Base-by-base conservation (phyloP, 164 flowering plant genomes). In the Tinospora cordifolia region DNA sequence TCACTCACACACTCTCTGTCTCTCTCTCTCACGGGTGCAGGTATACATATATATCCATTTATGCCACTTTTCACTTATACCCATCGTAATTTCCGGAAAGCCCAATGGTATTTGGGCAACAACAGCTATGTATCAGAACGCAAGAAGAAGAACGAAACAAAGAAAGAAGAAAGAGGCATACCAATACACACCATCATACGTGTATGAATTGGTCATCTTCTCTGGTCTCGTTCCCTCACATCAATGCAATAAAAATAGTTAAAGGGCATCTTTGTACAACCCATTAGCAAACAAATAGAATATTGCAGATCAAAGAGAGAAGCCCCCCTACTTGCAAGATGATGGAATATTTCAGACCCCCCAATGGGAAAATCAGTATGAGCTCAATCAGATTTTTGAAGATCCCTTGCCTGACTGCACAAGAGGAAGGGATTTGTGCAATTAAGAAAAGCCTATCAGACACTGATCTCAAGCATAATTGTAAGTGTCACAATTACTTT, bases 271-370 rank as follows among this genome's bases (percentile, higher is more conserved):
- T 79, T 65, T 75, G 74, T 67, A 70, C 81, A 79, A 63, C 47
- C 60, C 76, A 72, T 78, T 73, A 65, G 69, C 78, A 70, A 79
- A 73, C 81, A 75, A 79, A 67, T 70, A 64, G 76, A 70, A 70
- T 67, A 67, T 70, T 54, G 70, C 78, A 67, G 72, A 74, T 44
- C 24, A 51, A 70, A 63, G 69, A 39, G 63, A 71, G 54, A 57
- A 44, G n/a, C n/a, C 36, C 73, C 66, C 64, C 71, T 71, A 30
- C 70, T 54, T 54, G 24, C 60, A 25, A 71, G 69, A 11, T 49
- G 46, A 36, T 74, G 68, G 77, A 77, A 74, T 77, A 77, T 67
- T 74, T 77, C 63, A 69, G 75, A 54, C 41, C 71, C 71, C 73
- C 69, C 69, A 65, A 25, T 64, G 69, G 27, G 72, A 77, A 63